phyloP scores from a whole-genome alignment of 345 rosid species.

The Populus alba region DNA sequence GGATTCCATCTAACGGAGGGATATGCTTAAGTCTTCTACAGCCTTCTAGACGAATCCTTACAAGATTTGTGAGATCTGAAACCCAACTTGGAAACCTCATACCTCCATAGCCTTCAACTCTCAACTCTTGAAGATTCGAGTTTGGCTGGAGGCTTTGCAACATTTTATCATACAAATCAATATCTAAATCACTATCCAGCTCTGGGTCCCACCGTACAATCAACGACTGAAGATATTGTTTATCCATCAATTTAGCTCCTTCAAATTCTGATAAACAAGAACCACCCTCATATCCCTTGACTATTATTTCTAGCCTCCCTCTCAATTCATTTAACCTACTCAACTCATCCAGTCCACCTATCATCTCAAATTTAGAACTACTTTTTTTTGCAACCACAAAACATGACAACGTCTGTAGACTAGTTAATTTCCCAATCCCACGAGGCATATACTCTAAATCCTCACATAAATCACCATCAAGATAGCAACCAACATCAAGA shows the following conservation, averaged over 20 bases:
- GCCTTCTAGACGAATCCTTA: background rate
- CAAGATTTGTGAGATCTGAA: conserved; percentile 6
- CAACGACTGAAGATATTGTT: background rate
- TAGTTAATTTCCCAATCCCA: conserved; percentile 4
- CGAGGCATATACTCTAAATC: conserved; percentile 1
- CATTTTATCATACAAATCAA: background rate
- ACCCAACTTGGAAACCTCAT: conserved; percentile 16
- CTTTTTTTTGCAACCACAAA: background rate
- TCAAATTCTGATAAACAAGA: background rate
- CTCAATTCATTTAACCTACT: background rate
- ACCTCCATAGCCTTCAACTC: no score
- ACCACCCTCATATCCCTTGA: background rate
- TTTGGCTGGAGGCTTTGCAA: conserved; percentile 5
- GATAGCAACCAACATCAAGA: background rate
- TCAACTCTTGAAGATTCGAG: background rate
- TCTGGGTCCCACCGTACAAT: background rate
- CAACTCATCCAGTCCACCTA: background rate
- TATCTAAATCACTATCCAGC: background rate
- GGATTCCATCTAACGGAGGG: conserved; percentile 4
- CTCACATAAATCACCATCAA: background rate
- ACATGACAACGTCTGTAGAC: background rate
- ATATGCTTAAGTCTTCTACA: background rate
- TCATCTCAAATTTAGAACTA: background rate
- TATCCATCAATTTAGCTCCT: conserved; percentile 2
- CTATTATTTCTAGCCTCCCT: background rate